Conservation (phyloP, 2,329 filamentous ascomycete species). For the Fulvia fulva region DNA sequence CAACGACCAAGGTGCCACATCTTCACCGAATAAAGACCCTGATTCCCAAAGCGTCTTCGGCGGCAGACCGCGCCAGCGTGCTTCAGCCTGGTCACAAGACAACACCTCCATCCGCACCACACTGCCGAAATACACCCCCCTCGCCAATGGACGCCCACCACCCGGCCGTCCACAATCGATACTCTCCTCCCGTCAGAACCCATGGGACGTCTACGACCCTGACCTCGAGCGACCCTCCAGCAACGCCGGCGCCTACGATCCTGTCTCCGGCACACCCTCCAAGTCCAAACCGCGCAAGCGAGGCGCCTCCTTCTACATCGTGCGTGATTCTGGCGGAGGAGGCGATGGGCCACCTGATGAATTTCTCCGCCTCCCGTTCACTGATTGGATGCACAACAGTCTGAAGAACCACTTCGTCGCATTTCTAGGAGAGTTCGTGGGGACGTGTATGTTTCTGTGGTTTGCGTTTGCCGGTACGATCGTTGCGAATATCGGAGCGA, state of each 20-base stretch:
- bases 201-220: constrained; percentile 8
- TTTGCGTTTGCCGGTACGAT: constrained; percentile 29
- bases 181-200: constrained; percentile 6
- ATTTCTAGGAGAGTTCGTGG: constrained; percentile 31
- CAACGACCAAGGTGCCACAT: not conserved
- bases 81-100: constrained; percentile 2
- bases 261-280: not conserved
- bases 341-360: not conserved
- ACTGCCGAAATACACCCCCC: constrained; percentile 1
- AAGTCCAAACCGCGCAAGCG: constrained; percentile 1
- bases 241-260: not conserved
- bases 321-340: constrained; percentile 1
- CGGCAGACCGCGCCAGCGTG: not conserved
- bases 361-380: constrained; percentile 4
- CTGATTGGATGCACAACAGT: constrained; percentile 4
- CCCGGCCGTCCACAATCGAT: constrained; percentile 3
- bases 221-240: constrained; percentile 1
- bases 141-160: not conserved
- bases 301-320: constrained; percentile 7
- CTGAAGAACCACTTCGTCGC: constrained; percentile 24
- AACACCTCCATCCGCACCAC: not conserved
- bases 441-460: constrained; percentile 36
- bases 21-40: not conserved
- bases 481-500: constrained; percentile 4
- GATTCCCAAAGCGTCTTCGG: not conserved